phyloP scores from a whole-genome alignment of 208 protist species.

The Herpetomonas samuelpessoai region DNA sequence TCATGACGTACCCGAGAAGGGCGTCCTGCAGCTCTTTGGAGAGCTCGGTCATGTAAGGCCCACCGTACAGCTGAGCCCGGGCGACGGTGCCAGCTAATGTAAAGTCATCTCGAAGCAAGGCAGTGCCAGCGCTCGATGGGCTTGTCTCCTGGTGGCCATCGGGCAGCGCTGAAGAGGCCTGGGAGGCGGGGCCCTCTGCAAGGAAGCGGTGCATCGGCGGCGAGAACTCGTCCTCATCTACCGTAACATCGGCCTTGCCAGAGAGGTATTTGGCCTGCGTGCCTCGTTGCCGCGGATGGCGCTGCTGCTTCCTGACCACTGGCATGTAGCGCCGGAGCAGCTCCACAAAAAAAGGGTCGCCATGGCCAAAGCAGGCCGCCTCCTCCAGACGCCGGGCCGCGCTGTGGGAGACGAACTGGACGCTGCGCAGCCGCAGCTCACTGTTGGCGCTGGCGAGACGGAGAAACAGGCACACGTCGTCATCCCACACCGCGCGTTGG shows the following conservation, averaged over 20 bases:
- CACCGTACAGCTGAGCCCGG: constrained; percentile 56
- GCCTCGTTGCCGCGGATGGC: neutral
- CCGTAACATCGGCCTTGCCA: neutral
- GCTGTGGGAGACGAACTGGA: constrained; percentile 64
- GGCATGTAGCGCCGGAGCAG: constrained; percentile 20
- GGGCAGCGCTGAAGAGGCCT: neutral
- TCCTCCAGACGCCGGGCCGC: constrained; percentile 51
- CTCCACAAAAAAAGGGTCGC: constrained; percentile 60
- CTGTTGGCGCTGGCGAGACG: constrained; percentile 73
- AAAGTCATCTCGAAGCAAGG: constrained; percentile 34
- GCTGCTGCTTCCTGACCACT: neutral
- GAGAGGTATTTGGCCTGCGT: neutral
- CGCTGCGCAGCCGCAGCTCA: constrained; percentile 69
- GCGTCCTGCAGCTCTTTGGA: constrained; percentile 63
- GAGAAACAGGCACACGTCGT: constrained; percentile 47
- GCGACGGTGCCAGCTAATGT: constrained; percentile 44
- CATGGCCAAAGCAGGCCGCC: constrained; percentile 52
- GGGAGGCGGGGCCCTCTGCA: neutral
- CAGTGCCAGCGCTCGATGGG: constrained; percentile 11
- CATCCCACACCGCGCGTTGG: constrained; percentile 43
- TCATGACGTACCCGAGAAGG: constrained; percentile 55
- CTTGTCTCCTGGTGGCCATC: too few relatives aligned
- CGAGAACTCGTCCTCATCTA: neutral
- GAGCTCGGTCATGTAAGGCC: constrained; percentile 74
- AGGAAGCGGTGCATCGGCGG: neutral